These are phyloP conservation scores for Papilionanthe hybrid DNA, from an alignment of 116 monocot genomes.

Conservation along the genomic window DNA sequence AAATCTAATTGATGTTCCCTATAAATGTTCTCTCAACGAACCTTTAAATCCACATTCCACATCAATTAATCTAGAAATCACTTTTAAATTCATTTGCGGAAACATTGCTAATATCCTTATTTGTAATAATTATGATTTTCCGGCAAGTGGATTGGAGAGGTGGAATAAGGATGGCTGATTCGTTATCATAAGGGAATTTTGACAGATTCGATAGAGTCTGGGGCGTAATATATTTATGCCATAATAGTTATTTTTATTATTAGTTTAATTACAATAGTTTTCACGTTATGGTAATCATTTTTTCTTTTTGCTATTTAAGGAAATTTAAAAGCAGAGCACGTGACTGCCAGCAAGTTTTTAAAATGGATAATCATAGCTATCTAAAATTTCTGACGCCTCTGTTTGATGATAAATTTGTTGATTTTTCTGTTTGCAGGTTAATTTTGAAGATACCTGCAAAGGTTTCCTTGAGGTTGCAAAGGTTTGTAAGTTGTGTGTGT, in stretches of 20 bases:
- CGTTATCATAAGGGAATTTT: too few relatives aligned
- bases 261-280: too few relatives aligned
- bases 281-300: background rate
- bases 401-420: background rate
- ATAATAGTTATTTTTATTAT: too few relatives aligned
- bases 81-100: background rate
- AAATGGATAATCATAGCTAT: background rate
- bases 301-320: too few relatives aligned
- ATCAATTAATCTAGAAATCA: background rate
- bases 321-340: too few relatives aligned
- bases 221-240: too few relatives aligned
- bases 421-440: constrained; percentile 50
- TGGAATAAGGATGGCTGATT: too few relatives aligned
- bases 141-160: too few relatives aligned
- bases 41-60: background rate
- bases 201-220: too few relatives aligned
- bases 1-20: background rate
- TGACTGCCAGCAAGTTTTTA: background rate
- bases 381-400: background rate
- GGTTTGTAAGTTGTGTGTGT: constrained; percentile 40
- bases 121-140: background rate
- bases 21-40: background rate
- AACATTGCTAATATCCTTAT: background rate
- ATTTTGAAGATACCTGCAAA: constrained; percentile 99
- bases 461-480: constrained; percentile 99